Evolutionary conservation across 257 asterid genomes (phyloP), one percentile per base, ranked within the genome.

Genomic region (Nicotiana obtusifolia): DNA sequence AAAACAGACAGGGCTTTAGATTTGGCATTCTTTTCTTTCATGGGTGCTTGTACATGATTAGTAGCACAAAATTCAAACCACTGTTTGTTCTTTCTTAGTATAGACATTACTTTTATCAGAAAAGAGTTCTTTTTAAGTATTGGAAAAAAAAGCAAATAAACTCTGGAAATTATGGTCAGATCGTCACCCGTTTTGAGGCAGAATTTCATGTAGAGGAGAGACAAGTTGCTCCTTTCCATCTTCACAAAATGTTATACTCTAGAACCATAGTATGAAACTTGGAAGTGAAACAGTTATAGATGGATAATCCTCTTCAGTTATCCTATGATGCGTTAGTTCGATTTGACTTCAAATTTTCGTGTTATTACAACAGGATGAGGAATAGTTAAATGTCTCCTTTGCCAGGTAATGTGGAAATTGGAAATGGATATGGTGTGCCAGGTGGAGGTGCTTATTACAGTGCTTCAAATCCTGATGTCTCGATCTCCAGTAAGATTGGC

Each of bases 341-440:
- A 22, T 80, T 22, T 17, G 49, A 49, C 67, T 15, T 53, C 30
- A 20, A 20, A 30, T 31, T 78, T 80, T 5, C 22, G 57, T 78
- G 54, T 53, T 69, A 33, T 41, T 31, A 26, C 15, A 26, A 33
- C 31, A 66, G 75, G 15, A 62, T 73, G 78, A 71, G 66, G 49
- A 35, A 52, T 69, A 47, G 83, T 75, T 81, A 79, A 82, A 61
- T 56, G 4, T 49, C 53, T 71, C 47, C 60, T 53, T 84, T 84
- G 65, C 78, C 75, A 95, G 98, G 97, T 57, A 91, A 95, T 86
- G 80, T 88, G 82, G 99, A 95, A 86, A 95, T 96, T 62, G 98
- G 98, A 84, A 96, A 96, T 87, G 99, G 99, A 57, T 96, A 96
- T 82, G 99, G 99, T n/a, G 99, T 96, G 86, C 99, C 99, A 16